Evolutionary conservation across 1,284 basidiomycete species (phyloP).

Genomic region (Austropuccinia psidii): DNA sequence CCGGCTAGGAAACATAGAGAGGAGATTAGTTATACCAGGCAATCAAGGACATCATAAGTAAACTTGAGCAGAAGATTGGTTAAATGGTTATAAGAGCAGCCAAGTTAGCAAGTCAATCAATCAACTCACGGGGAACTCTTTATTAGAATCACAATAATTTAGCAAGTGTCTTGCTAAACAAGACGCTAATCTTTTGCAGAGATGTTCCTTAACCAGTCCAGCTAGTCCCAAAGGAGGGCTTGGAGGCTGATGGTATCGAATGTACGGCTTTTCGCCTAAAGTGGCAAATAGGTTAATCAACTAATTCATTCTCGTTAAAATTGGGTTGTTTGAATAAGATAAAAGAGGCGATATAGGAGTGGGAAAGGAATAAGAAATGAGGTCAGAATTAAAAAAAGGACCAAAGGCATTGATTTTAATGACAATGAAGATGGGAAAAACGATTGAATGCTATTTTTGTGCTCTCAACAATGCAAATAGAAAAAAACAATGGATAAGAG

Average conservation of each 20-base stretch:
- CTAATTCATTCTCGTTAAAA: constrained; percentile 19
- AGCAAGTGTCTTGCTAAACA: constrained; percentile 74
- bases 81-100: neutral
- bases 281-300: constrained; percentile 81
- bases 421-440: neutral
- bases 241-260: constrained; percentile 80
- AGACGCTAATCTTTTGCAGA: constrained; percentile 68
- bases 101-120: neutral
- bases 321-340: neutral
- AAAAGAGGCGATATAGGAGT: too few species aligned
- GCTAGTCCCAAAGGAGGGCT: constrained; percentile 71
- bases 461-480: neutral
- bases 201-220: constrained; percentile 56
- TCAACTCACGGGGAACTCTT: constrained; percentile 68
- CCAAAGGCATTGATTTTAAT: neutral
- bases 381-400: too few species aligned
- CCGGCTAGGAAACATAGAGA: constrained; percentile 9
- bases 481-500: neutral
- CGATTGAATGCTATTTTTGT: neutral
- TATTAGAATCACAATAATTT: constrained; percentile 72
- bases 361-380: constrained; percentile 1
- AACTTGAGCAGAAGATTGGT: neutral
- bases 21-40: too few species aligned
- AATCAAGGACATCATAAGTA: too few species aligned
- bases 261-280: constrained; percentile 84